phyloP scores from a whole-genome alignment of 2,329 filamentous ascomycete genomes.

The Aspergillus oerlinghausenensis region DNA sequence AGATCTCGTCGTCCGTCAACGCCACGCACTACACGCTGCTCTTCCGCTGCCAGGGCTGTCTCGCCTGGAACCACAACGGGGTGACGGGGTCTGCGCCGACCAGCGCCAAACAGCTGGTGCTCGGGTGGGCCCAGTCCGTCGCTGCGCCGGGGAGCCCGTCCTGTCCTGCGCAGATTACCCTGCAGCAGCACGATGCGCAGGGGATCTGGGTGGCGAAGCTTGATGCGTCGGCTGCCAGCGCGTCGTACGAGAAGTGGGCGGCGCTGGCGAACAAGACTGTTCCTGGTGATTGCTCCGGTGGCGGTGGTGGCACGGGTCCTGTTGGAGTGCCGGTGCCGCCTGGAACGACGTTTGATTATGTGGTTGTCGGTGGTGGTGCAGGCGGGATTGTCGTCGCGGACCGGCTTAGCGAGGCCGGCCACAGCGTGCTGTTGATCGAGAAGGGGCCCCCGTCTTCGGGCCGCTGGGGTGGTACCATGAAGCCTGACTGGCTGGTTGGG shows the following conservation, averaged over 20 bases:
- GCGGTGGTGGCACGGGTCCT: slow-evolving; percentile 1
- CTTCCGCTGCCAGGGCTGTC: slow-evolving; percentile 60
- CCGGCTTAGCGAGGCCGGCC: slow-evolving; percentile 59
- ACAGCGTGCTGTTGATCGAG: slow-evolving; percentile 61
- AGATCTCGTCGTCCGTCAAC: slow-evolving; percentile 56
- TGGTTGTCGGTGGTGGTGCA: slow-evolving; percentile 44
- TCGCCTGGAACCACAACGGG: slow-evolving; percentile 51
- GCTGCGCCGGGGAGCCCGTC: slow-evolving; percentile 37
- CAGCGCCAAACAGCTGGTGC: slow-evolving; percentile 40
- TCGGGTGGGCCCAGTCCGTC: slow-evolving; percentile 55
- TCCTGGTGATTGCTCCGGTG: slow-evolving; percentile 9
- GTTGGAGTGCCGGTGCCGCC: slow-evolving; percentile 9
- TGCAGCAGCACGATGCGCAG: slow-evolving; percentile 53
- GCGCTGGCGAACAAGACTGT: slow-evolving; percentile 22
- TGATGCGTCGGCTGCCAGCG: slow-evolving; percentile 42
- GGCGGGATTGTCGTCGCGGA: slow-evolving; percentile 54
- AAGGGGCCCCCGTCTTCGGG: slow-evolving; percentile 59
- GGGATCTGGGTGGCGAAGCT: slow-evolving; percentile 50
- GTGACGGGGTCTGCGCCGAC: slow-evolving; percentile 44
- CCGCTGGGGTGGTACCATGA: slow-evolving; percentile 59
- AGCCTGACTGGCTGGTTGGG: slow-evolving; percentile 54
- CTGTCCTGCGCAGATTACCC: slow-evolving; percentile 44
- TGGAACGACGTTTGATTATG: slow-evolving; percentile 33
- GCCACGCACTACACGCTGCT: slow-evolving; percentile 57
- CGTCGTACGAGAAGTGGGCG: slow-evolving; percentile 29